A percentile compares a stretch with the other conserved stretches of the same genome.
Evolutionary conservation across 106 monocot genomes (phyloP).

Genomic region (Dendrobium officinale): DNA sequence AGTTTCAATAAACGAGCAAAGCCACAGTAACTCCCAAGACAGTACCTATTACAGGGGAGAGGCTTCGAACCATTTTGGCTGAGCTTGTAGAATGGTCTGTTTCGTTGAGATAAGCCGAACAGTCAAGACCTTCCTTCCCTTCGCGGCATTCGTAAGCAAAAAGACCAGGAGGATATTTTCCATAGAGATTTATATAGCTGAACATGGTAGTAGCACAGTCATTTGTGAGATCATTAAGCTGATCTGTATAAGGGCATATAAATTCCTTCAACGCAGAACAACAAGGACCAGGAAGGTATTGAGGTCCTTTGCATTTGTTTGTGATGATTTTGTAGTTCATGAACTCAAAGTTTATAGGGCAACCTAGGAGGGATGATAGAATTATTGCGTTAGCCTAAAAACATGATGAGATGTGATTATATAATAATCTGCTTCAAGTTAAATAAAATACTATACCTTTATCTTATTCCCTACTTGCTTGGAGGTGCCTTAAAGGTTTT

Average conservation of each 20-base stretch:
- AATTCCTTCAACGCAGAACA: slow-evolving; percentile 14
- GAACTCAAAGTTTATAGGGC: slow-evolving; percentile 27
- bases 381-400: not conserved
- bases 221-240: slow-evolving; percentile 19
- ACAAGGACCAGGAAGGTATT: slow-evolving; percentile 11
- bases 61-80: not conserved
- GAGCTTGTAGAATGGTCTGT: not conserved
- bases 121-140: slow-evolving; percentile 15
- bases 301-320: slow-evolving; percentile 25
- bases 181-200: slow-evolving; percentile 25
- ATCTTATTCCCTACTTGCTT: no score
- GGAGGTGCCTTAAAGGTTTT: no score
- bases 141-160: slow-evolving; percentile 22
- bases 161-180: slow-evolving; percentile 24
- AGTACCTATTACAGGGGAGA: not conserved
- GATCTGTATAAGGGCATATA: slow-evolving; percentile 16
- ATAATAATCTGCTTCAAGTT: no score
- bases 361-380: slow-evolving; percentile 6
- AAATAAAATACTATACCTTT: no score
- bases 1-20: slow-evolving; percentile 1
- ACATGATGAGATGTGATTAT: no score
- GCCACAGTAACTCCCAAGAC: slow-evolving; percentile 2
- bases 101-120: not conserved
- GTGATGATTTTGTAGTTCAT: slow-evolving; percentile 26
- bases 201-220: slow-evolving; percentile 26